phyloP scores from a whole-genome alignment of 2,329 filamentous ascomycete genomes.

The Talaromyces albobiverticillius region DNA sequence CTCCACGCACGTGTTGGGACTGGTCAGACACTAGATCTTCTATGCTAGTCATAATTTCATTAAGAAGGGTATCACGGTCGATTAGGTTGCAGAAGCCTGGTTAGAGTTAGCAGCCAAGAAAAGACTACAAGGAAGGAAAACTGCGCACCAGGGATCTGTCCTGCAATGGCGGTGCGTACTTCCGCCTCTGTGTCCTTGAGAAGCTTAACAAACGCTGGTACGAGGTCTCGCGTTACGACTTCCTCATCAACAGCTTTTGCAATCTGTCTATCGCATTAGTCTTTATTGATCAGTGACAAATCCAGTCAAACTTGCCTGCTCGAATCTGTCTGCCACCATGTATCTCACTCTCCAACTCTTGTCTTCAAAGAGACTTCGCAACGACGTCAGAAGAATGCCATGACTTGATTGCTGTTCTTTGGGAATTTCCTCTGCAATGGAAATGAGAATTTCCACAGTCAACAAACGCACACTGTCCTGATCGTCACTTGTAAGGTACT shows the following conservation, averaged over 20 bases:
- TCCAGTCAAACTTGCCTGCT: slow-evolving; percentile 63
- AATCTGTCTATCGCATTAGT: slow-evolving; percentile 58
- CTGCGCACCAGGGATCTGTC: slow-evolving; percentile 78
- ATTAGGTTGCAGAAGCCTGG: slow-evolving; percentile 87
- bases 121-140: neutral
- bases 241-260: slow-evolving; percentile 98
- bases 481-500: slow-evolving; percentile 92
- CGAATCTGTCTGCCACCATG: slow-evolving; percentile 98
- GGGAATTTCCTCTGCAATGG: slow-evolving; percentile 93
- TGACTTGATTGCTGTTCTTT: slow-evolving; percentile 98
- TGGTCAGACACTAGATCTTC: slow-evolving; percentile 95
- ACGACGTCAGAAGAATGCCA: slow-evolving; percentile 82
- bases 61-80: slow-evolving; percentile 80
- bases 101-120: slow-evolving; percentile 19
- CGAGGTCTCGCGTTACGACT: slow-evolving; percentile 87
- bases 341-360: slow-evolving; percentile 99
- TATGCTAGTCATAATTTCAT: slow-evolving; percentile 94
- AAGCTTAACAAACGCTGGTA: slow-evolving; percentile 95
- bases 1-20: slow-evolving; percentile 94
- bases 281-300: neutral
- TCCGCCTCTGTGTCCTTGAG: slow-evolving; percentile 98
- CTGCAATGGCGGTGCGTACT: slow-evolving; percentile 92
- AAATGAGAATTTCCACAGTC: slow-evolving; percentile 93
- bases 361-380: slow-evolving; percentile 93
- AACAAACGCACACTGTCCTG: slow-evolving; percentile 95